Evolutionary conservation across 2,329 filamentous ascomycete species (phyloP), one percentile per base, ranked within the genome.

Genomic region (Trichoderma sp.): DNA sequence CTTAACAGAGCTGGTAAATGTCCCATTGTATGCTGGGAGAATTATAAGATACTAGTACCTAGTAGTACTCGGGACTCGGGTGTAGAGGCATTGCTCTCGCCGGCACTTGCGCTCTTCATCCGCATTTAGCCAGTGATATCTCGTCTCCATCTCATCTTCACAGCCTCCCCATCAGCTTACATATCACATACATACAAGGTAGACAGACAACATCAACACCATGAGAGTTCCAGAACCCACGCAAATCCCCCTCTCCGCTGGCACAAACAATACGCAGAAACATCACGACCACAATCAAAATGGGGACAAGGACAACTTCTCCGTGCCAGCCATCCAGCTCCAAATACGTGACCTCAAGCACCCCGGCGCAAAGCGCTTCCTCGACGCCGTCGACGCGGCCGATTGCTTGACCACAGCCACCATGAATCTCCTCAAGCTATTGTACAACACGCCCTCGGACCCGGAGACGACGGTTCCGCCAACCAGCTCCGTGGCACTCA

Each of bases 401-500:
- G 80, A 83, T 19, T 85, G 90, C 61, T 81, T 97, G 52, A 79
- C 86, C 63, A 78, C 81, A 13, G 88, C 91, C 67, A 85, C 94
- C 35, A 78, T 84, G 59, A 85, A 86, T 70, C 92, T 97, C 17
- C 85, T 95, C 58, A 81, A 82, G 34, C 85, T 89, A 29, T 88
- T 98, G 34, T 98, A 97, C 78, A 73, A 75, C 53, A 78, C 80
- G n/a, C 80, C 82, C 57, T 71, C 74, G 5, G 77, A 79, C 69
- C 74, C 76, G 29, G 76, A 77, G 54, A 83, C 82, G 39, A 80
- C 79, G 63, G 74, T 78, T 12, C 86, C 87, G 48, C 83, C 87
- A n/a, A 95, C 92, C 10, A 90, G 93, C 69, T 96, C 92, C 61
- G 88, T 98, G 19, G 97, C 94, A 0, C 80, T 98, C 39, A 84